phyloP scores from a whole-genome alignment of 768 basidiomycete species.

The Thelephora ganbajun region DNA sequence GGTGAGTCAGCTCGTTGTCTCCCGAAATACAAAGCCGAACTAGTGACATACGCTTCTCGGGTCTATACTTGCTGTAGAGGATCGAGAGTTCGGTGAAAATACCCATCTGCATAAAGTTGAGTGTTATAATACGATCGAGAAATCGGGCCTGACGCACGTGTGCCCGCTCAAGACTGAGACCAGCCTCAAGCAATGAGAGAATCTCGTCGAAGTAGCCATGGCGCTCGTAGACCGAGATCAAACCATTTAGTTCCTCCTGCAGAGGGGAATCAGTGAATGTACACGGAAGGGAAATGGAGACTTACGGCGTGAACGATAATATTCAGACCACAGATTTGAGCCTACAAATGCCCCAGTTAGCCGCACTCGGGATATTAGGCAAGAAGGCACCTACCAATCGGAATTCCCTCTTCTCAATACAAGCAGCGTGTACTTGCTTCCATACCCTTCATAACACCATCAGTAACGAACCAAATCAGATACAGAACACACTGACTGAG shows the following conservation, averaged over 20 bases:
- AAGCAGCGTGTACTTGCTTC: constrained; percentile 99
- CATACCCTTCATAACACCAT: constrained; percentile 55
- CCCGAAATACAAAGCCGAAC: background rate
- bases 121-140: constrained; percentile 1
- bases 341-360: constrained; percentile 25
- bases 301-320: constrained; percentile 80
- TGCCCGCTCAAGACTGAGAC: constrained; percentile 90
- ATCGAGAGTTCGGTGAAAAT: constrained; percentile 94
- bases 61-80: constrained; percentile 89
- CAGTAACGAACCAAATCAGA: background rate
- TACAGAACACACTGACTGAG: constrained; percentile 49
- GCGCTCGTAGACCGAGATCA: constrained; percentile 78
- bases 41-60: constrained; percentile 63
- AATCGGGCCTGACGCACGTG: constrained; percentile 36
- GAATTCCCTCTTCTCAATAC: constrained; percentile 96
- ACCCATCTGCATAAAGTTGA: constrained; percentile 51
- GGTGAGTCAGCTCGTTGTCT: constrained; percentile 1
- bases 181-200: constrained; percentile 82
- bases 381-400: constrained; percentile 41
- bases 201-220: constrained; percentile 93
- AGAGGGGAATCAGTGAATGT: constrained; percentile 5
- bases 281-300: constrained; percentile 4
- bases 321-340: constrained; percentile 98
- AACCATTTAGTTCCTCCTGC: constrained; percentile 62
- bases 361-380: background rate